Conservation (phyloP, 1,284 basidiomycete species). For the Paramarasmius palmivorus region DNA sequence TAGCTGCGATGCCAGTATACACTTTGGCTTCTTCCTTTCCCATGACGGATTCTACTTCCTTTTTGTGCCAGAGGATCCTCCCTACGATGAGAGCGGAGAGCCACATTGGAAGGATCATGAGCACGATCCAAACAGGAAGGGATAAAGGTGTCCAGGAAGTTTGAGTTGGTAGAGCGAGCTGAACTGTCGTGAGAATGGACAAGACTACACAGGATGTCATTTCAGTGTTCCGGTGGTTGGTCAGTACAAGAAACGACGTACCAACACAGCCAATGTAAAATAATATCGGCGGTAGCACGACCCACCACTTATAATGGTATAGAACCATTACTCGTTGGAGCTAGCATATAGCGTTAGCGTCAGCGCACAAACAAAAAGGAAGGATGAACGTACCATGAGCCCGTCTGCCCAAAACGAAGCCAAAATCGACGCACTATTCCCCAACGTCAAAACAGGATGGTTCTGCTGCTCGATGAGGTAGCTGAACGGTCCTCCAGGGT, state of each 20-base stretch:
- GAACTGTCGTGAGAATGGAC: conserved; percentile 15
- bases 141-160: conserved; percentile 9
- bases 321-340: conserved; percentile 20
- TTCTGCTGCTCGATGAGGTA: conserved; percentile 7
- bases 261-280: conserved; percentile 21
- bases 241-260: not conserved
- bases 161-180: conserved; percentile 15
- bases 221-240: not conserved
- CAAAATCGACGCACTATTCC: conserved; percentile 6
- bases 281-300: conserved; percentile 16
- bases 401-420: conserved; percentile 10
- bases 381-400: conserved; percentile 6
- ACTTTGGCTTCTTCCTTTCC: conserved; percentile 16
- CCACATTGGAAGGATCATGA: conserved; percentile 22
- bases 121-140: conserved; percentile 21
- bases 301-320: conserved; percentile 22
- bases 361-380: too few species aligned
- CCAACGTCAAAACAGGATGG: conserved; percentile 4
- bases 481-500: conserved; percentile 21
- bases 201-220: conserved; percentile 17
- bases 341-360: too few species aligned
- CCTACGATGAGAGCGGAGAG: conserved; percentile 21
- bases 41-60: conserved; percentile 12
- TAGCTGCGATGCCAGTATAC: conserved; percentile 25
- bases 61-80: conserved; percentile 17